phyloP scores from a whole-genome alignment of 805 yeast species.

The Schwanniomyces polymorphus region DNA sequence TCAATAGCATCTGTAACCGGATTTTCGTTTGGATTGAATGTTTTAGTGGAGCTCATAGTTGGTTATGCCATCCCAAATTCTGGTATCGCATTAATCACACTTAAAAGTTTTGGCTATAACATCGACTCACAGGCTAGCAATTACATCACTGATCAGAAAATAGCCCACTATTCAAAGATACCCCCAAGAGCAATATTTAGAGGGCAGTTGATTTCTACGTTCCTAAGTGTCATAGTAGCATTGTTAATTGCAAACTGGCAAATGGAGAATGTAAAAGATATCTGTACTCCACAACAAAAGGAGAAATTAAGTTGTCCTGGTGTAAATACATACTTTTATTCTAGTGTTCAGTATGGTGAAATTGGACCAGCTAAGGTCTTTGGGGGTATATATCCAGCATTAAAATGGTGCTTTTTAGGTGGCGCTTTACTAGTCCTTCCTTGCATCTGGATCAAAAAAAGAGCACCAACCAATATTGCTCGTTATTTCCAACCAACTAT shows the following conservation, averaged over 20 bases:
- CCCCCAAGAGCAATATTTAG: slow-evolving; percentile 62
- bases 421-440: slow-evolving; percentile 47
- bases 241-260: slow-evolving; percentile 42
- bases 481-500: slow-evolving; percentile 55
- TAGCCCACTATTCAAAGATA: slow-evolving; percentile 59
- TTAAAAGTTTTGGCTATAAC: slow-evolving; percentile 49
- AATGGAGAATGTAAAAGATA: slow-evolving; percentile 30
- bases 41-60: slow-evolving; percentile 60
- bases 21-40: slow-evolving; percentile 57
- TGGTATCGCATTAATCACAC: slow-evolving; percentile 57
- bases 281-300: slow-evolving; percentile 36
- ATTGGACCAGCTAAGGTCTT: slow-evolving; percentile 62
- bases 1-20: slow-evolving; percentile 65
- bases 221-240: slow-evolving; percentile 33
- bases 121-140: slow-evolving; percentile 65
- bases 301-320: slow-evolving; percentile 42
- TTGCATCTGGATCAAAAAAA: slow-evolving; percentile 33
- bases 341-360: slow-evolving; percentile 56
- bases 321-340: slow-evolving; percentile 49
- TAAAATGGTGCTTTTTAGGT: slow-evolving; percentile 59
- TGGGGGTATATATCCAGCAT: slow-evolving; percentile 51
- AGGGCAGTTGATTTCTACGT: slow-evolving; percentile 40
- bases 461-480: slow-evolving; percentile 31
- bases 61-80: slow-evolving; percentile 65
- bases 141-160: slow-evolving; percentile 45